These are phyloP conservation scores for Populus tremula DNA, from an alignment of 345 rosid genomes.

Conservation along the genomic window DNA sequence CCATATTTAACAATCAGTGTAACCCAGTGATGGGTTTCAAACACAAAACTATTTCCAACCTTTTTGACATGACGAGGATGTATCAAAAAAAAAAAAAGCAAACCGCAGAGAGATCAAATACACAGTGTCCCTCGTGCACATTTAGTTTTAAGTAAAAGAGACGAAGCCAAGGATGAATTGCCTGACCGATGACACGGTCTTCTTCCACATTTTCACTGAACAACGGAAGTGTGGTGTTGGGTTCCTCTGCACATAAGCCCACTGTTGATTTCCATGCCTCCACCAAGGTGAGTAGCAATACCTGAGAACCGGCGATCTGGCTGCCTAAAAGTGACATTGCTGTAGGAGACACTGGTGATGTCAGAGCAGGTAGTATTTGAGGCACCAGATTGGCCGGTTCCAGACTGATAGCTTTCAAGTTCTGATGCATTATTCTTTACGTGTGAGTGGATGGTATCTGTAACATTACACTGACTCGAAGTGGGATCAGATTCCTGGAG, in stretches of 20 bases:
- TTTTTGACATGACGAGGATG: background rate
- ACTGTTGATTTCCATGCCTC: slow-evolving; percentile 20
- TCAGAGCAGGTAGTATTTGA: slow-evolving; percentile 24
- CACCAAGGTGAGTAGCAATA: slow-evolving; percentile 9
- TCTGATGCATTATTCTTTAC: background rate
- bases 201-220: slow-evolving; percentile 26
- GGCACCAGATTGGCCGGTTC: slow-evolving; percentile 12
- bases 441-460: slow-evolving; percentile 6
- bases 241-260: slow-evolving; percentile 14
- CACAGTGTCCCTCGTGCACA: background rate
- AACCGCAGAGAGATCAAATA: background rate
- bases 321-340: slow-evolving; percentile 11
- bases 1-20: background rate
- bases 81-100: background rate
- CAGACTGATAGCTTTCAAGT: slow-evolving; percentile 8
- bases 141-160: slow-evolving; percentile 1
- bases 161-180: slow-evolving; percentile 73
- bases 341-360: slow-evolving; percentile 14
- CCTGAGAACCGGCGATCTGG: slow-evolving; percentile 19
- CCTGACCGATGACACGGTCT: slow-evolving; percentile 23
- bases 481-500: slow-evolving; percentile 14
- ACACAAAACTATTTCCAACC: background rate
- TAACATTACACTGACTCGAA: background rate
- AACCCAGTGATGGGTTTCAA: background rate
- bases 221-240: slow-evolving; percentile 32